A percentile compares a stretch with the other conserved stretches of the same genome.
phyloP scores from a whole-genome alignment of 2,329 filamentous ascomycete genomes.

The Juglanconis sp. region DNA sequence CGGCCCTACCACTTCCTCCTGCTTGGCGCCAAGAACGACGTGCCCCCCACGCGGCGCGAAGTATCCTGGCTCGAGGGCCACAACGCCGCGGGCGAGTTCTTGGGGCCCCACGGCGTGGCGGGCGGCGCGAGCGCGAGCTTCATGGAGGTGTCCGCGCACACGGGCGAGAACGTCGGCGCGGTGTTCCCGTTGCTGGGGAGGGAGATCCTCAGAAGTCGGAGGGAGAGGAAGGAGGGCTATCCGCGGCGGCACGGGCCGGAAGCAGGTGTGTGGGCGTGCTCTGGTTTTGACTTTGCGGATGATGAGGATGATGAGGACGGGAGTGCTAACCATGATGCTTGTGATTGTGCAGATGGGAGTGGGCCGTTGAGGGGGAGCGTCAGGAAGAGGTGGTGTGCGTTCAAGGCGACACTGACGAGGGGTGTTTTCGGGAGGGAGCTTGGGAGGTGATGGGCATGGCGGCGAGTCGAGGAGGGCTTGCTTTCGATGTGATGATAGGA shows the following conservation, averaged over 20 bases:
- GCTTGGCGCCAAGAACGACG: constrained; percentile 35
- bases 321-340: constrained; percentile 1
- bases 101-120: constrained; percentile 21
- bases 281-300: constrained; percentile 1
- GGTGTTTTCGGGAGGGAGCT: constrained; percentile 10
- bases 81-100: constrained; percentile 10
- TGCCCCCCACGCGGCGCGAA: constrained; percentile 24
- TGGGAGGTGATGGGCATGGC: not conserved
- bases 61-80: constrained; percentile 32
- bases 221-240: constrained; percentile 1
- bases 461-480: too few relatives aligned
- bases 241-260: not conserved
- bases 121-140: constrained; percentile 25
- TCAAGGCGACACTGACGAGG: constrained; percentile 6
- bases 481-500: too few relatives aligned
- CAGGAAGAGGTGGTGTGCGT: constrained; percentile 7
- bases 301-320: constrained; percentile 9
- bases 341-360: constrained; percentile 3
- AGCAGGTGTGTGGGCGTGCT: constrained; percentile 7
- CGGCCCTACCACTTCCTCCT: constrained; percentile 30
- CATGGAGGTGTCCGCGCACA: constrained; percentile 32
- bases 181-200: constrained; percentile 32
- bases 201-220: constrained; percentile 31
- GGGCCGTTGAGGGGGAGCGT: constrained; percentile 3
- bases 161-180: constrained; percentile 32